Percentiles rank a stretch among this genome's conserved stretches.
phyloP scores from a whole-genome alignment of 2,329 filamentous ascomycete species.

The Calonectria pauciramosa region DNA sequence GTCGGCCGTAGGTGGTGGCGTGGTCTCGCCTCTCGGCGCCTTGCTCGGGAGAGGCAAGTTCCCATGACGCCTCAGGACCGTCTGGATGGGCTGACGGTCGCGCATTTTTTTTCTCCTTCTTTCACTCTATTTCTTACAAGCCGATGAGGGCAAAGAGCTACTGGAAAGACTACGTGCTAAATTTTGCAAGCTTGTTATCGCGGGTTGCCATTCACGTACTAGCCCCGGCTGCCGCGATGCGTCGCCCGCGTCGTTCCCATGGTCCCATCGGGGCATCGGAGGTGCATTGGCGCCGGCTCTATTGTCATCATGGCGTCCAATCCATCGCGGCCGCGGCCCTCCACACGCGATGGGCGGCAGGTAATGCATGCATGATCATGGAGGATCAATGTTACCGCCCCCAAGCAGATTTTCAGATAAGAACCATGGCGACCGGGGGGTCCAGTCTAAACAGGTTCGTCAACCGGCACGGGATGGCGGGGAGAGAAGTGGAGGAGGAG shows the following conservation, averaged over 20 bases:
- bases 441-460: not conserved
- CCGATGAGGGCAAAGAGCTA: not conserved
- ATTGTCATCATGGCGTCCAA: constrained; percentile 12
- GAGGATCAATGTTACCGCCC: not conserved
- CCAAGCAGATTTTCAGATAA: constrained; percentile 4
- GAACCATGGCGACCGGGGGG: not conserved
- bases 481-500: not conserved
- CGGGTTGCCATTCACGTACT: not conserved
- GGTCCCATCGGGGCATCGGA: not conserved
- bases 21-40: not conserved
- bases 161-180: not conserved
- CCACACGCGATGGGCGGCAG: not conserved
- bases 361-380: constrained; percentile 10
- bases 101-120: not conserved
- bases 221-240: not conserved
- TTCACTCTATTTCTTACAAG: not conserved
- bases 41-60: not conserved
- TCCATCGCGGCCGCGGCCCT: not conserved
- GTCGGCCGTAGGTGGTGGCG: not conserved
- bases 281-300: not conserved
- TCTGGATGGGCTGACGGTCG: not conserved
- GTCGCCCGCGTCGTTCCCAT: not conserved
- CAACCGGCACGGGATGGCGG: not conserved
- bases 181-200: not conserved
- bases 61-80: not conserved